Evolutionary conservation across 2,329 filamentous ascomycete genomes (phyloP), one percentile per base, ranked within the genome.

Genomic region (Fusarium anguioides): DNA sequence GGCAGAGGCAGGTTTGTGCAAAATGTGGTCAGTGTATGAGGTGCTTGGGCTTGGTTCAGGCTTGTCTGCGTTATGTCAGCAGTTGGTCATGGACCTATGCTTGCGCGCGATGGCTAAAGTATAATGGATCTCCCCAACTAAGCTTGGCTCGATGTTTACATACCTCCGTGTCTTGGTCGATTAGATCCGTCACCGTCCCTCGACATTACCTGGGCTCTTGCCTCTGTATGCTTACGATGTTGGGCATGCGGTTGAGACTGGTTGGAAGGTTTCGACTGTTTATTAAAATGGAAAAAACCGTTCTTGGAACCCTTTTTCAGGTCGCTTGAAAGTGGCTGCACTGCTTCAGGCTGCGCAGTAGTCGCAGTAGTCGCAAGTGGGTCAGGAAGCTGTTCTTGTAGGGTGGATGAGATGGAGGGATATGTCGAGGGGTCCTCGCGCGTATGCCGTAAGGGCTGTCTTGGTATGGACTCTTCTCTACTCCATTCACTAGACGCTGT

Each of bases 261-360:
- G 51, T 80, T 81, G 44, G 78, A 76, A 49, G 80, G 75, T 66
- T 80, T 83, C 67, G 79, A 76, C 21, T 74, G 74, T 69, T 85
- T 86, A 64, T 78, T 80, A 74, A 85, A 85, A 73, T 83, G 81
- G 71, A 84, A 84, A 75, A 85, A 84, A 67, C 81, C 80, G 70
- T 81, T 80, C 72, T 82, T 84, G 58, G 81, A 78, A n/a, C 78
- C 67, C 68, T 81, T 83, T 50, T 77, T 79, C 67, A 76, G 79
- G 70, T 79, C 81, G 66, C 76, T 72, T 57, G 76, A 73, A 21
- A 67, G 54, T 23, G 51, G 44, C 20, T 58, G 66, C 23, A 46
- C 60, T 33, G 53, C 39, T 44, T 66, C 60, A 45, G 62, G 37
- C 41, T 56, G 59, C 42, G 59, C 44, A 15, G 41, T 55, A 35